Evolutionary conservation across 805 yeast species (phyloP).

Genomic region (Ogataea allantospora): DNA sequence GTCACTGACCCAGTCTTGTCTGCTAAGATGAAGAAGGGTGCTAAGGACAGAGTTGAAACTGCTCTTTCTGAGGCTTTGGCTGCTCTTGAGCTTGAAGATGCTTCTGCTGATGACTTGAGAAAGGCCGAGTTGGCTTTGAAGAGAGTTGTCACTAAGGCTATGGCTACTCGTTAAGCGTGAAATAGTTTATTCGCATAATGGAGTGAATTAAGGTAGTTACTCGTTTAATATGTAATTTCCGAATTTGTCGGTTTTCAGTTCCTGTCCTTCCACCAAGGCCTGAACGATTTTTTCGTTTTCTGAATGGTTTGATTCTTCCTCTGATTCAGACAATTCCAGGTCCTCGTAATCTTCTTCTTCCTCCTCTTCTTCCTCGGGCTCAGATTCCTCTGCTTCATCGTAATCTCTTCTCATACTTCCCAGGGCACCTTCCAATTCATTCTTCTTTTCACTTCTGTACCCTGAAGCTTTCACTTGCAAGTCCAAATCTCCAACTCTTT

Average conservation of each 20-base stretch:
- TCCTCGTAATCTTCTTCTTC: slow-evolving; percentile 39
- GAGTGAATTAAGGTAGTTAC: slow-evolving; percentile 11
- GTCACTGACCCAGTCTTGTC: slow-evolving; percentile 98
- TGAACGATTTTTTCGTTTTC: slow-evolving; percentile 57
- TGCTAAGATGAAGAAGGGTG: slow-evolving; percentile 95
- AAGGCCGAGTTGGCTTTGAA: slow-evolving; percentile 98
- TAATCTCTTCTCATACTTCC: slow-evolving; percentile 54
- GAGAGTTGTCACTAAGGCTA: slow-evolving; percentile 99
- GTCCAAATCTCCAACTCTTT: slow-evolving; percentile 69
- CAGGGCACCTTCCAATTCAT: slow-evolving; percentile 75
- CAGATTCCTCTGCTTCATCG: slow-evolving; percentile 32
- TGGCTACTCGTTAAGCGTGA: slow-evolving; percentile 85
- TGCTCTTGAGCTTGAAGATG: slow-evolving; percentile 94
- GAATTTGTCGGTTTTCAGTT: slow-evolving; percentile 75
- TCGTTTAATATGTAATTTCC: slow-evolving; percentile 76
- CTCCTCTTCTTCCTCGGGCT: slow-evolving; percentile 36
- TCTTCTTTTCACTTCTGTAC: slow-evolving; percentile 42
- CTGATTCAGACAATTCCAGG: slow-evolving; percentile 36
- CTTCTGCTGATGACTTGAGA: slow-evolving; percentile 95
- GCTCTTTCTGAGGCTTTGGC: slow-evolving; percentile 98
- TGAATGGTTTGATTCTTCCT: slow-evolving; percentile 33
- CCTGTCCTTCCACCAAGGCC: slow-evolving; percentile 63
- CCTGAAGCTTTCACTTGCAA: slow-evolving; percentile 93
- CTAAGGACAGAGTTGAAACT: slow-evolving; percentile 95
- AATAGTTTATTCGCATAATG: slow-evolving; percentile 19